Evolutionary conservation across 2,329 filamentous ascomycete genomes (phyloP).

Genomic region (Botrytis fabae): DNA sequence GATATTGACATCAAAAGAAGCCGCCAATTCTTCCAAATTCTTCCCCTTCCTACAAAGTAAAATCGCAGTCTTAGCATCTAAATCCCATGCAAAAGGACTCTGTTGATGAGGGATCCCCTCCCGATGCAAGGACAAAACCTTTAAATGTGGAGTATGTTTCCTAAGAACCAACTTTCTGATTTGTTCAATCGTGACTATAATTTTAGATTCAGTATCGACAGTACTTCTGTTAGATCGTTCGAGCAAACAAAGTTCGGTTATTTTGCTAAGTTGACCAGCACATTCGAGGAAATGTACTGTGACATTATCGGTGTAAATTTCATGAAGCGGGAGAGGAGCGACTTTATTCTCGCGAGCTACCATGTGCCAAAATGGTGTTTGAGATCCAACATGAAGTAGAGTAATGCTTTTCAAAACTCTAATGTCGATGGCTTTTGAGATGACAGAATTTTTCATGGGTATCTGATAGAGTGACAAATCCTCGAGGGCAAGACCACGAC

Average conservation of each 20-base stretch:
- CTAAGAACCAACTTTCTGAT: constrained; percentile 58
- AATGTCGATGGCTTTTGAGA: constrained; percentile 58
- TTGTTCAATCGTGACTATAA: constrained; percentile 54
- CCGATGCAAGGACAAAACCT: constrained; percentile 61
- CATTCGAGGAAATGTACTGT: constrained; percentile 55
- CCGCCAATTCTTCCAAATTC: constrained; percentile 55
- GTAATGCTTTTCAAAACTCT: constrained; percentile 57
- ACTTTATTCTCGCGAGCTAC: constrained; percentile 55
- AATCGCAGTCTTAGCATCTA: constrained; percentile 54
- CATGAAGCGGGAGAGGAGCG: constrained; percentile 53
- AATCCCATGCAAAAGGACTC: constrained; percentile 54
- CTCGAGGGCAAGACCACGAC: constrained; percentile 58
- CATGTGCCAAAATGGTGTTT: constrained; percentile 59
- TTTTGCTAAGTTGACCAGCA: constrained; percentile 51
- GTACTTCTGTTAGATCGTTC: constrained; percentile 54
- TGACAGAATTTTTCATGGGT: constrained; percentile 58
- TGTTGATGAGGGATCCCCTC: constrained; percentile 55
- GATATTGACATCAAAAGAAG: constrained; percentile 54
- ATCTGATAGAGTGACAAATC: constrained; percentile 58
- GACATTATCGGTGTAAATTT: constrained; percentile 65
- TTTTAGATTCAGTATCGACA: constrained; percentile 53
- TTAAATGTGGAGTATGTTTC: constrained; percentile 57
- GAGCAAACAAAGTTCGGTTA: constrained; percentile 61
- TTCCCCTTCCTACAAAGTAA: constrained; percentile 54
- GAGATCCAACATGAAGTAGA: constrained; percentile 63